These are phyloP conservation scores for Actinomortierella wolfii DNA, from an alignment of 371 early-diverging fungal genomes.

Conservation along the genomic window DNA sequence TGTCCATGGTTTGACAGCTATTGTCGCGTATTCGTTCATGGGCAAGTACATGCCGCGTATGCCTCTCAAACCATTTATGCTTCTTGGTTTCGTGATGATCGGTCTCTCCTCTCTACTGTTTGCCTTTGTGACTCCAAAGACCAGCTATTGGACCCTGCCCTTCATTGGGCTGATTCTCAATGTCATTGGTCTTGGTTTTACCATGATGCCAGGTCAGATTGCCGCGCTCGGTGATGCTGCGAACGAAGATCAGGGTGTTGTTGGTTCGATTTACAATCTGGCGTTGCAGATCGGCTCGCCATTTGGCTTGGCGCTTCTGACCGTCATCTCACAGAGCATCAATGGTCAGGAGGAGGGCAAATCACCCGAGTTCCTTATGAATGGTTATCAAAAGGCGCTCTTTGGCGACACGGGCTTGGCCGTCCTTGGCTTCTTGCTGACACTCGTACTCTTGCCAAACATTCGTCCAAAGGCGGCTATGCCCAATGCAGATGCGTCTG, in stretches of 20 bases:
- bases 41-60: slow-evolving; percentile 25
- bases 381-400: slow-evolving; percentile 34
- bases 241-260: slow-evolving; percentile 39
- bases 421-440: slow-evolving; percentile 22
- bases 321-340: slow-evolving; percentile 25
- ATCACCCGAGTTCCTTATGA: slow-evolving; percentile 16
- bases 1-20: slow-evolving; percentile 21
- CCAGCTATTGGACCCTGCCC: slow-evolving; percentile 38
- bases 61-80: slow-evolving; percentile 27
- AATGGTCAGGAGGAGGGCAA: not conserved
- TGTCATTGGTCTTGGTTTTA: slow-evolving; percentile 25
- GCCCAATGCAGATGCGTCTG: not conserved
- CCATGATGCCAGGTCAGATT: slow-evolving; percentile 29
- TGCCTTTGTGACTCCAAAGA: slow-evolving; percentile 14
- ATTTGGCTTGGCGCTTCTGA: slow-evolving; percentile 28
- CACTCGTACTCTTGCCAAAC: slow-evolving; percentile 19
- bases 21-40: slow-evolving; percentile 14
- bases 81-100: slow-evolving; percentile 19
- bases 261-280: slow-evolving; percentile 31
- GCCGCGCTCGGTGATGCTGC: slow-evolving; percentile 28
- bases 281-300: slow-evolving; percentile 32
- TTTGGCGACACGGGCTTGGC: slow-evolving; percentile 30
- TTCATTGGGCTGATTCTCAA: slow-evolving; percentile 26
- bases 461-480: not conserved
- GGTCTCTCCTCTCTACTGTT: slow-evolving; percentile 26